Evolutionary conservation across 176 grass and related monocot genomes (phyloP).

Genomic region (Hordeum marinum): DNA sequence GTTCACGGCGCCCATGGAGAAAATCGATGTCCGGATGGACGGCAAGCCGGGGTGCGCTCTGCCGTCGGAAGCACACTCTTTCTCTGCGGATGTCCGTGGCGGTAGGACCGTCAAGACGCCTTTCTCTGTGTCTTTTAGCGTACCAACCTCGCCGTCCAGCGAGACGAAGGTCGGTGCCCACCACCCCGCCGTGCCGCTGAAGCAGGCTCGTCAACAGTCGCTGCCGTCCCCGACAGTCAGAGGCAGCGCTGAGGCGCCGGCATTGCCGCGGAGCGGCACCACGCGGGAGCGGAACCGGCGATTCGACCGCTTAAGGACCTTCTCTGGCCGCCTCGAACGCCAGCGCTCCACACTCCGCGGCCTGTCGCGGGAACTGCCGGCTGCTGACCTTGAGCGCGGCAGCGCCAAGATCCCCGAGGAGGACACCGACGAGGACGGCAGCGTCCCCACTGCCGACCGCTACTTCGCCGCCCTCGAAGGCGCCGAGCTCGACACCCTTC

Average conservation of each 20-base stretch:
- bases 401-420: neutral
- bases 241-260: neutral
- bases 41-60: too few species aligned
- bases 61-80: too few species aligned
- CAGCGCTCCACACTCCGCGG: conserved; percentile 70
- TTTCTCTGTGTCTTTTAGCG: too few species aligned
- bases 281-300: conserved; percentile 41
- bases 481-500: neutral
- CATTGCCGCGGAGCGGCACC: conserved; percentile 17
- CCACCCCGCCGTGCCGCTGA: too few species aligned
- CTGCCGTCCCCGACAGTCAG: conserved; percentile 8
- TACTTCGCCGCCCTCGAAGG: neutral
- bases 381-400: conserved; percentile 3
- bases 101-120: too few species aligned
- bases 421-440: neutral
- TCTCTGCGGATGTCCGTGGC: too few species aligned
- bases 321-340: conserved; percentile 65
- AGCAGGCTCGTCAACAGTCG: conserved; percentile 23
- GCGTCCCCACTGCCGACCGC: neutral
- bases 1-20: conserved; percentile 1
- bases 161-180: neutral
- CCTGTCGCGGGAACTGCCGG: neutral
- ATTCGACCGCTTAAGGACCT: conserved; percentile 80
- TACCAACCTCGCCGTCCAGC: neutral
- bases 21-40: neutral